Evolutionary conservation across 78 protist species (phyloP).

Genomic region (Polysphondylium violaceum): DNA sequence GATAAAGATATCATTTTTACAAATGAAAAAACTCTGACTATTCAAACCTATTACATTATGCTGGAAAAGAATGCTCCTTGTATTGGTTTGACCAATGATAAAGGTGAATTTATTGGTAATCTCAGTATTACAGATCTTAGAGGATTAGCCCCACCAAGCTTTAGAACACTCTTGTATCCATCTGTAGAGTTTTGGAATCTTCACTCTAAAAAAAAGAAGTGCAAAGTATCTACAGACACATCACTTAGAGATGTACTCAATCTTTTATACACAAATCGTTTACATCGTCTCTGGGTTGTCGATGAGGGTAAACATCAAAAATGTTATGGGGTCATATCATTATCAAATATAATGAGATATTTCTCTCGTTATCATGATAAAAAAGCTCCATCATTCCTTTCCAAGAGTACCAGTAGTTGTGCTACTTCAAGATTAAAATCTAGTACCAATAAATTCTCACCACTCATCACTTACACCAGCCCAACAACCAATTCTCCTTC

Average conservation of each 20-base stretch:
- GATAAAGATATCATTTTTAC: slow-evolving; percentile 21
- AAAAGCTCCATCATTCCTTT: no score
- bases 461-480: no score
- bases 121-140: slow-evolving; percentile 46
- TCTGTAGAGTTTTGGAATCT: slow-evolving; percentile 11
- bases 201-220: background rate
- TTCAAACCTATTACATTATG: slow-evolving; percentile 55
- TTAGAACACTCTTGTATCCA: background rate
- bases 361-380: slow-evolving; percentile 9
- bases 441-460: no score
- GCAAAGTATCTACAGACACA: slow-evolving; percentile 3
- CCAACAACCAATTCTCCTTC: no score
- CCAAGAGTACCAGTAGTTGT: no score
- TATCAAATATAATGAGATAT: slow-evolving; percentile 33
- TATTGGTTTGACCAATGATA: slow-evolving; percentile 11
- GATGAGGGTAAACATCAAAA: background rate
- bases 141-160: background rate
- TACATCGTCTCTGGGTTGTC: slow-evolving; percentile 51
- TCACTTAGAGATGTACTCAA: background rate
- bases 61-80: background rate
- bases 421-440: background rate
- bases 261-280: background rate
- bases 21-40: background rate
- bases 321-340: slow-evolving; percentile 29
- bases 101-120: slow-evolving; percentile 15